Conservation (phyloP, 2,329 filamentous ascomycete species). For the Diaporthe citriasiana region DNA sequence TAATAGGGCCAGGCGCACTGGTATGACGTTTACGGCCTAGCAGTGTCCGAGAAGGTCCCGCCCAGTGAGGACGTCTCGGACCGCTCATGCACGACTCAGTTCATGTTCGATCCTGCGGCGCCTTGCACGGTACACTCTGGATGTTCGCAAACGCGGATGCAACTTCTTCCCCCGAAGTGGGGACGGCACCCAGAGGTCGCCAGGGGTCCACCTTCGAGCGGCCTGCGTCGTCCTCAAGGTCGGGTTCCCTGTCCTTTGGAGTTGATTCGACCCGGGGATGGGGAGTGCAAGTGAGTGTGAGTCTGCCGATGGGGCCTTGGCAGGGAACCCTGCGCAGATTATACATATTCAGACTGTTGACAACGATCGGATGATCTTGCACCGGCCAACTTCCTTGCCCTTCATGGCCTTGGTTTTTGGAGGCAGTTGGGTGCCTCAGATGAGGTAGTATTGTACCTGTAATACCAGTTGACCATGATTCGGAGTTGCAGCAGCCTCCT, state of each 20-base stretch:
- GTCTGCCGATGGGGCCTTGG: neutral
- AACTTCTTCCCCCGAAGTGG: conserved; percentile 25
- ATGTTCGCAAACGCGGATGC: conserved; percentile 26
- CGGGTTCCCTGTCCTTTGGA: neutral
- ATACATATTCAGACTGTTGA: conserved; percentile 7
- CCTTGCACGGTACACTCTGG: conserved; percentile 16
- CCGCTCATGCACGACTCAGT: conserved; percentile 26
- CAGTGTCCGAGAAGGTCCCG: conserved; percentile 13
- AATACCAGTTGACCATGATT: neutral
- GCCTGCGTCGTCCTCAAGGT: neutral
- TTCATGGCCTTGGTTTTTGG: neutral
- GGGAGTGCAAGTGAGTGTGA: neutral
- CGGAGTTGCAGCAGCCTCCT: neutral
- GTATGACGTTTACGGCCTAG: conserved; percentile 27
- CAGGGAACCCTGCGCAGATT: conserved; percentile 32
- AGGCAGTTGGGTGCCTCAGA: neutral
- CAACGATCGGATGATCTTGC: conserved; percentile 27
- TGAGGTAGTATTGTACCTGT: neutral
- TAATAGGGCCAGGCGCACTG: no score
- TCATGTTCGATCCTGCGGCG: conserved; percentile 27
- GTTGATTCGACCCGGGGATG: neutral
- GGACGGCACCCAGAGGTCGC: neutral
- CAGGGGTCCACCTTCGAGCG: conserved; percentile 3
- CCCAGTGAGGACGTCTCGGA: conserved; percentile 20
- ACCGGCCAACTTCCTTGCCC: conserved; percentile 5